phyloP scores from a whole-genome alignment of 2,329 filamentous ascomycete genomes.

The Keithomyces neogunnii region DNA sequence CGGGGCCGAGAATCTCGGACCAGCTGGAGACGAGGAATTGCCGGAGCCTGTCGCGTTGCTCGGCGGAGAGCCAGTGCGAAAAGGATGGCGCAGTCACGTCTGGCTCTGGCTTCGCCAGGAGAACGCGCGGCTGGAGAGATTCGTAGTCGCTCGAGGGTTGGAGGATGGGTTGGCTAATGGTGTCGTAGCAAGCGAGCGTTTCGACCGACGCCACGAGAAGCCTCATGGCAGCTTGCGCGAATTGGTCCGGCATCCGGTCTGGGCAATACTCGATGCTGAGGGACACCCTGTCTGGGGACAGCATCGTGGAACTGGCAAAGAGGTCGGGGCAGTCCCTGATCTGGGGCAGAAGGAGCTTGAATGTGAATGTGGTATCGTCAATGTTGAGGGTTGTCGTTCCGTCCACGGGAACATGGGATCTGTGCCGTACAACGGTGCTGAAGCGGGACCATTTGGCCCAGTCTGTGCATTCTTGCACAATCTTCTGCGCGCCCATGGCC shows the following conservation, averaged over 20 bases:
- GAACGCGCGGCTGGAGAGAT: conserved; percentile 30
- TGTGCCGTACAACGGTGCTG: conserved; percentile 46
- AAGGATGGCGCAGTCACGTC: conserved; percentile 8
- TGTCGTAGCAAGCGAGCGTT: conserved; percentile 35
- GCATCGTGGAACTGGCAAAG: conserved; percentile 32
- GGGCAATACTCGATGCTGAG: conserved; percentile 38
- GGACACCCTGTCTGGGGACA: conserved; percentile 26
- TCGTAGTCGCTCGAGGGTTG: conserved; percentile 32
- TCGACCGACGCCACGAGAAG: conserved; percentile 37
- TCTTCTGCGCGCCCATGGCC: conserved; percentile 40
- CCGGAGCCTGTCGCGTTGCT: conserved; percentile 33
- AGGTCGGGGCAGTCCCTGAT: conserved; percentile 36
- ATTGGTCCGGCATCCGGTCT: conserved; percentile 29
- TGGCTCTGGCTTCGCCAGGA: conserved; percentile 21
- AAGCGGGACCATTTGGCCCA: conserved; percentile 47
- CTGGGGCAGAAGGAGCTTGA: conserved; percentile 31
- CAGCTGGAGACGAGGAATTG: conserved; percentile 34
- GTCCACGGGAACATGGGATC: conserved; percentile 19
- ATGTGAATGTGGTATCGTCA: conserved; percentile 35
- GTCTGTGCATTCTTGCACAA: conserved; percentile 43
- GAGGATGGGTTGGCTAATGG: conserved; percentile 36
- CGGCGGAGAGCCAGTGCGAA: conserved; percentile 24
- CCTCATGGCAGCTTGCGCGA: conserved; percentile 36
- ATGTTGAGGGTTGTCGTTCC: conserved; percentile 35
- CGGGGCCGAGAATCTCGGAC: conserved; percentile 33